Evolutionary conservation across 2,329 filamentous ascomycete species (phyloP).

Genomic region (Penicillium digitatum): DNA sequence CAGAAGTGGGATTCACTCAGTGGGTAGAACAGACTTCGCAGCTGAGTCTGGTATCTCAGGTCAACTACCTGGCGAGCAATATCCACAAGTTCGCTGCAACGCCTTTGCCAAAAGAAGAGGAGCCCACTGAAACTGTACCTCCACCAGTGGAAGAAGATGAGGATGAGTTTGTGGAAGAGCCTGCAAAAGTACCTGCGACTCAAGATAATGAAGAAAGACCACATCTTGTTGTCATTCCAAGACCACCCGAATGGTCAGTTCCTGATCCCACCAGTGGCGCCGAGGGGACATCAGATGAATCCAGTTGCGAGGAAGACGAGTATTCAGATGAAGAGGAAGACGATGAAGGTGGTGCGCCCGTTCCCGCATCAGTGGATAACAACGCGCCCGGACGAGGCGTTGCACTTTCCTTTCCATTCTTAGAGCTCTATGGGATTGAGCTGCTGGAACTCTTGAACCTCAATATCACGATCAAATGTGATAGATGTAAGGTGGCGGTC

Average conservation of each 20-base stretch:
- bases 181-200: conserved; percentile 13
- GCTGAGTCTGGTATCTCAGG: conserved; percentile 65
- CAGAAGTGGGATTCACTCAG: conserved; percentile 63
- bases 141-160: conserved; percentile 1
- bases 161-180: conserved; percentile 9
- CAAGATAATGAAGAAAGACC: conserved; percentile 48
- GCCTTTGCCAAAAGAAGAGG: conserved; percentile 30
- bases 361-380: conserved; percentile 33
- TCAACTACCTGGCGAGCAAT: conserved; percentile 72
- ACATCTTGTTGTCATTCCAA: conserved; percentile 68
- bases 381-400: conserved; percentile 61
- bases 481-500: conserved; percentile 69
- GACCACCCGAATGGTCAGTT: conserved; percentile 70
- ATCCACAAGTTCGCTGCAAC: conserved; percentile 64
- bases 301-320: conserved; percentile 47
- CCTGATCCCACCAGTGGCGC: conserved; percentile 33
- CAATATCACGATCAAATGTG: conserved; percentile 70
- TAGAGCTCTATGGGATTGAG: conserved; percentile 75
- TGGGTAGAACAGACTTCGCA: conserved; percentile 56
- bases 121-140: conserved; percentile 7
- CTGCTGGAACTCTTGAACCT: conserved; percentile 65
- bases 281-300: conserved; percentile 39
- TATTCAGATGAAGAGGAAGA: conserved; percentile 45
- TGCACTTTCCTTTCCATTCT: conserved; percentile 71
- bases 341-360: conserved; percentile 37